Conservation (phyloP, 192 early-diverging fungal genomes). For the Thamnidium elegans region DNA sequence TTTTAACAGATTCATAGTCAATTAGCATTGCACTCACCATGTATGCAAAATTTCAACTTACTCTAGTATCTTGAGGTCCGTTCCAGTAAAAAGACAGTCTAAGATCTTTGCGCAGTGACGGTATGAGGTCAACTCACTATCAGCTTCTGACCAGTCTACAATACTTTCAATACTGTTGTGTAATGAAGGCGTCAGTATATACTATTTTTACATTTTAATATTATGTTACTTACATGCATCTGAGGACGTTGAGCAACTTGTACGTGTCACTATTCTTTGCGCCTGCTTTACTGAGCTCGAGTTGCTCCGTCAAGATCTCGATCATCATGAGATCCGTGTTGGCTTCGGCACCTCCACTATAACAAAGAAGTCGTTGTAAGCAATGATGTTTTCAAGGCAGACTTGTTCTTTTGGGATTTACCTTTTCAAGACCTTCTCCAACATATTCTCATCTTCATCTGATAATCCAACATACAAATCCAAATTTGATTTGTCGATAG, state of each 20-base stretch:
- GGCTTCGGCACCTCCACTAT: conserved; percentile 6
- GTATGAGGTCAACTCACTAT: conserved; percentile 6
- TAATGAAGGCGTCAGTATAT: not conserved
- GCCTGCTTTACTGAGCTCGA: not conserved
- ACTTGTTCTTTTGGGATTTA: conserved; percentile 11
- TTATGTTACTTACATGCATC: conserved; percentile 6
- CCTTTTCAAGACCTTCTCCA: conserved; percentile 15
- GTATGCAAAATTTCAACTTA: conserved; percentile 6
- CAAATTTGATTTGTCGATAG: conserved; percentile 7
- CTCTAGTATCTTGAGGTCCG: not conserved
- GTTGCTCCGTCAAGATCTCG: conserved; percentile 1
- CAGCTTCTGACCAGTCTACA: not conserved
- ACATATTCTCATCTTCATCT: conserved; percentile 11
- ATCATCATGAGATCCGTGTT: not conserved
- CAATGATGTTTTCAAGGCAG: conserved; percentile 4
- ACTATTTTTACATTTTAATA: not conserved
- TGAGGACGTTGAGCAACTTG: conserved; percentile 1
- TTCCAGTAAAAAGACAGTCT: conserved; percentile 2
- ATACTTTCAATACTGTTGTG: conserved; percentile 4
- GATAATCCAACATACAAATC: conserved; percentile 9
- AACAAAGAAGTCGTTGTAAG: conserved; percentile 10
- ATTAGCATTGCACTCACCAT: conserved; percentile 1
- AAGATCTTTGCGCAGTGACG: not conserved
- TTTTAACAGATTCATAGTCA: conserved; percentile 9
- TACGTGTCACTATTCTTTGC: not conserved